Evolutionary conservation across 2,329 filamentous ascomycete genomes (phyloP).

Genomic region (Aspergillus ustus): DNA sequence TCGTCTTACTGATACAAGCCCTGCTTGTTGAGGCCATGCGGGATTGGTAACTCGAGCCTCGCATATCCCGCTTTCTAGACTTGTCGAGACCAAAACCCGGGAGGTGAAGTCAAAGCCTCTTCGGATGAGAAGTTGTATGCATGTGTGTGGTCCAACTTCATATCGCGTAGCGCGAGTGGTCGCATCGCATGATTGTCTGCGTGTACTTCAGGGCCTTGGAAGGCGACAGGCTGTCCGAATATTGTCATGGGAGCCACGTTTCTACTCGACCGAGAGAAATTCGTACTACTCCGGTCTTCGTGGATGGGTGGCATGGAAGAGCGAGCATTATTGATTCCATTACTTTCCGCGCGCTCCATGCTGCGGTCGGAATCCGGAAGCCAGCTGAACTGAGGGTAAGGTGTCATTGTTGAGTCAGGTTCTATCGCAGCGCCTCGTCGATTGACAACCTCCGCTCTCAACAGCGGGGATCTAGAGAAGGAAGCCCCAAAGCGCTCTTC

Average conservation of each 20-base stretch:
- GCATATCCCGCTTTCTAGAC: background rate
- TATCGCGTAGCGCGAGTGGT: background rate
- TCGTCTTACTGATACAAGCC: background rate
- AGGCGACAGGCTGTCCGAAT: slow-evolving; percentile 9
- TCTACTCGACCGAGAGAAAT: background rate
- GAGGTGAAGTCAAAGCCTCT: background rate
- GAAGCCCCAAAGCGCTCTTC: background rate
- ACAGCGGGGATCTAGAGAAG: background rate
- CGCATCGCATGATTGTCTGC: background rate
- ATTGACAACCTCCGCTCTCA: background rate
- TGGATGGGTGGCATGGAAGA: background rate
- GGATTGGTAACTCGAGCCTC: background rate
- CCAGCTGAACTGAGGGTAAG: slow-evolving; percentile 19
- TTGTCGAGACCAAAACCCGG: background rate
- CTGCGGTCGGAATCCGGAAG: slow-evolving; percentile 20
- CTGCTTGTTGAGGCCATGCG: background rate
- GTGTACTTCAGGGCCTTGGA: background rate
- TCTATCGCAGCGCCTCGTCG: background rate
- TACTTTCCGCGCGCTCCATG: slow-evolving; percentile 13
- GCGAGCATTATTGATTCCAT: background rate
- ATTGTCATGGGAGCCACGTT: background rate
- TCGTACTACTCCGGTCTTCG: background rate
- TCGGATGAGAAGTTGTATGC: background rate
- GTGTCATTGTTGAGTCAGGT: slow-evolving; percentile 12
- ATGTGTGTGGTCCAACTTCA: background rate